phyloP scores from a whole-genome alignment of 2,329 filamentous ascomycete species.

The Aspergillus versicolor region DNA sequence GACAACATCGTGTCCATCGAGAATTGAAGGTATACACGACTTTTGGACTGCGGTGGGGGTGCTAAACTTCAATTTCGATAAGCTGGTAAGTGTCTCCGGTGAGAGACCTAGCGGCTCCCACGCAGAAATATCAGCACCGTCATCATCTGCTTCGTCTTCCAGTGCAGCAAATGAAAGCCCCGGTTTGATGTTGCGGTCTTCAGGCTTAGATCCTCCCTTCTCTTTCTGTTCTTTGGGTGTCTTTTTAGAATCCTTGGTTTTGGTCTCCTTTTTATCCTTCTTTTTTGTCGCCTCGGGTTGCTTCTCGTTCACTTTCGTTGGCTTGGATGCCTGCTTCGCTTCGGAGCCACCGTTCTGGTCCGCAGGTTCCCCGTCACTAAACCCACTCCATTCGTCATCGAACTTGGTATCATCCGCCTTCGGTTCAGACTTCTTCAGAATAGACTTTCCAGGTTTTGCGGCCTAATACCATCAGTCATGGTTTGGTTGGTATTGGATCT shows the following conservation, averaged over 20 bases:
- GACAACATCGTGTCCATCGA: slow-evolving; percentile 84
- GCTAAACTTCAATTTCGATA: slow-evolving; percentile 76
- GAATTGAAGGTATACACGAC: slow-evolving; percentile 75
- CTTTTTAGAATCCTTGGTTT: slow-evolving; percentile 11
- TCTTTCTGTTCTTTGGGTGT: slow-evolving; percentile 24
- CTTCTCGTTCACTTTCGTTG: slow-evolving; percentile 20
- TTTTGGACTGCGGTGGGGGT: slow-evolving; percentile 81
- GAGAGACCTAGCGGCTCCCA: slow-evolving; percentile 78
- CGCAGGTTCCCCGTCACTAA: slow-evolving; percentile 53
- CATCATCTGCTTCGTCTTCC: slow-evolving; percentile 50
- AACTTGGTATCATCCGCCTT: slow-evolving; percentile 31
- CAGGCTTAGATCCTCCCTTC: slow-evolving; percentile 34
- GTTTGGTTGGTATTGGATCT: not conserved
- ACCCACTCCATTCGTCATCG: slow-evolving; percentile 64
- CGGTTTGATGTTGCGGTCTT: slow-evolving; percentile 31
- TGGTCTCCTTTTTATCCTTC: slow-evolving; percentile 24
- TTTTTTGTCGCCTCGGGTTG: slow-evolving; percentile 11
- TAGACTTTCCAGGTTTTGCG: slow-evolving; percentile 34
- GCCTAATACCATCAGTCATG: slow-evolving; percentile 24
- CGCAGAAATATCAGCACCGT: slow-evolving; percentile 67
- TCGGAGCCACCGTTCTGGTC: slow-evolving; percentile 17
- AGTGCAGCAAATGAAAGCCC: slow-evolving; percentile 40
- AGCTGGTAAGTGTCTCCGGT: slow-evolving; percentile 65
- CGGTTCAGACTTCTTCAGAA: slow-evolving; percentile 25
- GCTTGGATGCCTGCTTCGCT: slow-evolving; percentile 10